phyloP scores from a whole-genome alignment of 345 rosid genomes.

The Salix arbutifolia region DNA sequence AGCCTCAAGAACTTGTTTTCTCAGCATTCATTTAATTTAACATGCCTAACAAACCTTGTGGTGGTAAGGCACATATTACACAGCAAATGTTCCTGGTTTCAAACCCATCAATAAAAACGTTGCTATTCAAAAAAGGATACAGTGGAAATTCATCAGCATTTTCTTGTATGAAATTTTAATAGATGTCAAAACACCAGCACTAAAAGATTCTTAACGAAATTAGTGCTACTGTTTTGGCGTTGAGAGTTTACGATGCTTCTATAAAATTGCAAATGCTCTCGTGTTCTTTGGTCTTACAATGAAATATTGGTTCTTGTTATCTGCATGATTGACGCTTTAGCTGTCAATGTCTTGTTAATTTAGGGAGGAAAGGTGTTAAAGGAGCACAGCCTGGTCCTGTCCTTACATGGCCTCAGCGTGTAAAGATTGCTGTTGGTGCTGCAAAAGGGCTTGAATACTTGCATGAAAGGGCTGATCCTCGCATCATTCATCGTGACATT shows the following conservation, averaged over 20 bases:
- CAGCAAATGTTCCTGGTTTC: not conserved
- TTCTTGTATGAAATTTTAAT: not conserved
- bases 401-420: conserved; percentile 88
- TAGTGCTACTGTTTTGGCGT: not conserved
- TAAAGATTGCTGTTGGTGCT: conserved; percentile 85
- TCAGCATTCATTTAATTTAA: not conserved
- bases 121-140: not conserved
- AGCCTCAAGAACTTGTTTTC: not conserved
- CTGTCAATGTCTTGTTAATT: not conserved
- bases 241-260: not conserved
- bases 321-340: conserved; percentile 1
- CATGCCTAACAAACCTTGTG: not conserved
- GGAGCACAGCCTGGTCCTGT: conserved; percentile 82
- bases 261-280: not conserved
- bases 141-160: not conserved
- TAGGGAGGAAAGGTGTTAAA: conserved; percentile 69
- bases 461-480: conserved; percentile 80
- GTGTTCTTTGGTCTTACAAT: not conserved
- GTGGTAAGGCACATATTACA: not conserved
- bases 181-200: not conserved
- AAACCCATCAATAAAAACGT: not conserved
- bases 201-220: not conserved
- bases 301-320: not conserved
- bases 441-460: conserved; percentile 92
- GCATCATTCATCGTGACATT: conserved; percentile 74